A percentile compares a stretch with the other conserved stretches of the same genome.
Conservation (phyloP, 202 grass and related monocot genomes). For the Digitaria exilis region DNA sequence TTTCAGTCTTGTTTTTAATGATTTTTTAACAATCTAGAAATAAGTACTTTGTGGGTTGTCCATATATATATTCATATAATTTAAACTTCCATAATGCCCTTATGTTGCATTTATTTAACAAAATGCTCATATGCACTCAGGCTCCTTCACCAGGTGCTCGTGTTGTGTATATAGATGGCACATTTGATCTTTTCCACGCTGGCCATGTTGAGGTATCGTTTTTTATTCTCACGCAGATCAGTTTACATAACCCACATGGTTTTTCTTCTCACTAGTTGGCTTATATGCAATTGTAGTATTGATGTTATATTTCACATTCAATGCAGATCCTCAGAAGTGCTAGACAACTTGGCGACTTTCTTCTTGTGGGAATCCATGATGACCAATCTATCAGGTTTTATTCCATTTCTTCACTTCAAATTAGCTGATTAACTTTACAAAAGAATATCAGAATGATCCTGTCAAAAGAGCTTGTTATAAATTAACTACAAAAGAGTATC, state of each 20-base stretch:
- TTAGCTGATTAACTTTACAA: background rate
- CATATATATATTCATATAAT: conserved; percentile 23
- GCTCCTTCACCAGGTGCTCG: conserved; percentile 80
- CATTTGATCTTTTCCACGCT: conserved; percentile 93
- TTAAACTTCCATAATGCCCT: background rate
- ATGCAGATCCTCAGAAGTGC: conserved; percentile 86
- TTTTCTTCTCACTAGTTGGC: conserved; percentile 14
- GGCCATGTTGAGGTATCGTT: conserved; percentile 82
- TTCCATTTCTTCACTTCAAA: background rate
- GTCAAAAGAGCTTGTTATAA: conserved; percentile 22
- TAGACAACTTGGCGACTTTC: conserved; percentile 86
- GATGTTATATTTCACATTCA: conserved; percentile 24
- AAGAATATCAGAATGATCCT: background rate
- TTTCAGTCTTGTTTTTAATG: conserved; percentile 16
- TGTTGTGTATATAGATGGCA: conserved; percentile 85
- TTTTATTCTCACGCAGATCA: conserved; percentile 38
- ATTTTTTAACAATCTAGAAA: background rate
- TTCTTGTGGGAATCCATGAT: conserved; percentile 88
- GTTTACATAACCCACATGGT: background rate
- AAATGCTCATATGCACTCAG: conserved; percentile 59
- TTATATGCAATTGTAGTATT: conserved; percentile 25
- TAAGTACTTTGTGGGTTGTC: background rate
- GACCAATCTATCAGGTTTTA: conserved; percentile 76
- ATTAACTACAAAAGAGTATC: conserved; percentile 4
- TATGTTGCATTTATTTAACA: conserved; percentile 50